A percentile compares a stretch with the other conserved stretches of the same genome.
Conservation (phyloP, 768 basidiomycete genomes). For the Phallus indusiatus region DNA sequence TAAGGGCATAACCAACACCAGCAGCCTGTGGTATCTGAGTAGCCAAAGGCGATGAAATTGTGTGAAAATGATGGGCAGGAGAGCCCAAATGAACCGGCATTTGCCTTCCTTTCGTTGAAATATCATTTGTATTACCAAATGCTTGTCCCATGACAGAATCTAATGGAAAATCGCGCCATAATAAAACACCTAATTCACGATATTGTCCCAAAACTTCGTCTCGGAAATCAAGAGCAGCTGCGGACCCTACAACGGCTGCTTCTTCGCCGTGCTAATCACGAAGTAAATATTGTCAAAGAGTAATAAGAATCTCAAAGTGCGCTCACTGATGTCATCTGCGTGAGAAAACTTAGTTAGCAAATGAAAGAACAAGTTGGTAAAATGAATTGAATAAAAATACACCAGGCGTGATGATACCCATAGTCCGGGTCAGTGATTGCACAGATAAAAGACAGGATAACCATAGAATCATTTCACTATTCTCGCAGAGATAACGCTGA, state of each 20-base stretch:
- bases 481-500: too few relatives aligned
- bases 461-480: background rate
- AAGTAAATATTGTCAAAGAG: slow-evolving; percentile 4
- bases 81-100: slow-evolving; percentile 96
- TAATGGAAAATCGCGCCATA: slow-evolving; percentile 78
- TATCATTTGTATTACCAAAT: slow-evolving; percentile 79
- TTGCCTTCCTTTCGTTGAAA: slow-evolving; percentile 74
- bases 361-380: too few relatives aligned
- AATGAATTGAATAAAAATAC: too few relatives aligned
- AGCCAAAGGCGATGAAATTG: slow-evolving; percentile 86
- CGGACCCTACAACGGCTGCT: slow-evolving; percentile 81
- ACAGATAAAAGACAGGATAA: background rate
- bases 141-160: slow-evolving; percentile 86
- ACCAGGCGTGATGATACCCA: too few relatives aligned
- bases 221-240: slow-evolving; percentile 69
- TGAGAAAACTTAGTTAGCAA: too few relatives aligned
- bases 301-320: background rate
- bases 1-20: slow-evolving; percentile 84
- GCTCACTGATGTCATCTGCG: slow-evolving; percentile 75
- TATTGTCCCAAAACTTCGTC: slow-evolving; percentile 97
- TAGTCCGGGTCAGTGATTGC: too few relatives aligned
- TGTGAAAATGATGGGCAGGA: slow-evolving; percentile 76
- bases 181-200: slow-evolving; percentile 82
- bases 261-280: slow-evolving; percentile 71
- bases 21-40: slow-evolving; percentile 95